Evolutionary conservation across 768 basidiomycete genomes (phyloP), one percentile per base, ranked within the genome.

Genomic region (Leccinellum albellum): DNA sequence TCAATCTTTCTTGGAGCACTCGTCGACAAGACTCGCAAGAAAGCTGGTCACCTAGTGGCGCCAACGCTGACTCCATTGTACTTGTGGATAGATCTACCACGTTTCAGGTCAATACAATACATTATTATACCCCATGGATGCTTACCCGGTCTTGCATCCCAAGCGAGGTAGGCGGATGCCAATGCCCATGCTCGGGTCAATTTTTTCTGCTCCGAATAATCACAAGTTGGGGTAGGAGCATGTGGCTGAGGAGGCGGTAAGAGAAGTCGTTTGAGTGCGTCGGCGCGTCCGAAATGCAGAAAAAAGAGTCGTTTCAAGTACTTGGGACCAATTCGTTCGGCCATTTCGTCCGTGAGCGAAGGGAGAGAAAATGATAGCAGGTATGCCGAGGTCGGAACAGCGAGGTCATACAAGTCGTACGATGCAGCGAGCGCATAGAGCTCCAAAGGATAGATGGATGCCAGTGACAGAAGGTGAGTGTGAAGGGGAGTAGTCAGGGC

Each of bases 221-320:
- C 88, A 62, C 90, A 92, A 21, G 70, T 67, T 5, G 77, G 64
- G 0, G 83, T 90, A 15, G 90, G 87, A n/a, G 85, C 76, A 66
- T 92, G 90, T 3, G 86, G 84, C 54, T 83, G 82, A 3, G 90
- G 90, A 0, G 89, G 90, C 3, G 86, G 82, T 6, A 88, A 76
- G 14, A 93, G 76, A 21, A 91, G 81, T 31, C 88, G 83, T 68
- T 92, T 93, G 31, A 93, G 78, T 10, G 90, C 90, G 58, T 93
- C 91, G 3, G 83, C 77, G 28, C 91, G 86, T 10, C 91, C 90
- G 64, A 91, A 86, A 64, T 93, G 91, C 24, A 93, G 75, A 68
- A 89, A 91, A 71, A 93, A 91, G 28, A 93, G 78, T 31, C 87
- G 83, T 64, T 89, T 91, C 60, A 93, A 75, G 65, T 93, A 93